Evolutionary conservation across 768 basidiomycete species (phyloP).

Genomic region (Mycena floridula): DNA sequence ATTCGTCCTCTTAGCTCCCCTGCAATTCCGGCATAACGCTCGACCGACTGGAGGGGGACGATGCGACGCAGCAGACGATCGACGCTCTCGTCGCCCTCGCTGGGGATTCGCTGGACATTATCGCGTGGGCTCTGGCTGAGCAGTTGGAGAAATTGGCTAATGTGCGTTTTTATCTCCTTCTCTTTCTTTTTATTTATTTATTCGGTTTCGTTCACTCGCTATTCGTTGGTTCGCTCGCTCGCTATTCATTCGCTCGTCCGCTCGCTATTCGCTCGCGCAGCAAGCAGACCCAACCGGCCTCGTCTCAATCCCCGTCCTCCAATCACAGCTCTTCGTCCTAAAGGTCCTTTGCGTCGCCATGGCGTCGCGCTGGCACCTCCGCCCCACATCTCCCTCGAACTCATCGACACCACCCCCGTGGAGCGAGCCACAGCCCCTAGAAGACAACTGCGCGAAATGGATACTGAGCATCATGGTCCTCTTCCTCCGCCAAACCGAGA

Average conservation of each 20-base stretch:
- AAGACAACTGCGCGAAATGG: slow-evolving; percentile 78
- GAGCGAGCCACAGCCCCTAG: slow-evolving; percentile 66
- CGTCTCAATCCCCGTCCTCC: slow-evolving; percentile 64
- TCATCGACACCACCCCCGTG: slow-evolving; percentile 35
- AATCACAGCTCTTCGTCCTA: slow-evolving; percentile 82
- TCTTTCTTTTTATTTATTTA: slow-evolving; percentile 5
- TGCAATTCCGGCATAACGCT: slow-evolving; percentile 74
- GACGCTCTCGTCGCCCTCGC: slow-evolving; percentile 78
- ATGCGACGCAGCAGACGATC: slow-evolving; percentile 68
- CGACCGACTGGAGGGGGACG: slow-evolving; percentile 69
- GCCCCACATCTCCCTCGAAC: slow-evolving; percentile 39
- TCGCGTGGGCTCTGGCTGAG: slow-evolving; percentile 72
- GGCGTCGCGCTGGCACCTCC: slow-evolving; percentile 59
- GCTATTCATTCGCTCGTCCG: too few species aligned
- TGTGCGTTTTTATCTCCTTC: slow-evolving; percentile 32
- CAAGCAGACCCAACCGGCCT: slow-evolving; percentile 49
- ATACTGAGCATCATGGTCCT: slow-evolving; percentile 76
- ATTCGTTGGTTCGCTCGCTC: neutral
- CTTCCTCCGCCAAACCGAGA: slow-evolving; percentile 70
- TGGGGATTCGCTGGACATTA: slow-evolving; percentile 70
- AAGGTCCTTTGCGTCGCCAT: slow-evolving; percentile 76
- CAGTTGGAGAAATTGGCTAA: slow-evolving; percentile 73
- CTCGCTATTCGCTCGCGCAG: slow-evolving; percentile 26
- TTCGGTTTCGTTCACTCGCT: slow-evolving; percentile 7
- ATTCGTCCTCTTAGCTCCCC: slow-evolving; percentile 53